Conservation (phyloP, 1,139 yeast genomes). For the Arxiozyma bovina region DNA sequence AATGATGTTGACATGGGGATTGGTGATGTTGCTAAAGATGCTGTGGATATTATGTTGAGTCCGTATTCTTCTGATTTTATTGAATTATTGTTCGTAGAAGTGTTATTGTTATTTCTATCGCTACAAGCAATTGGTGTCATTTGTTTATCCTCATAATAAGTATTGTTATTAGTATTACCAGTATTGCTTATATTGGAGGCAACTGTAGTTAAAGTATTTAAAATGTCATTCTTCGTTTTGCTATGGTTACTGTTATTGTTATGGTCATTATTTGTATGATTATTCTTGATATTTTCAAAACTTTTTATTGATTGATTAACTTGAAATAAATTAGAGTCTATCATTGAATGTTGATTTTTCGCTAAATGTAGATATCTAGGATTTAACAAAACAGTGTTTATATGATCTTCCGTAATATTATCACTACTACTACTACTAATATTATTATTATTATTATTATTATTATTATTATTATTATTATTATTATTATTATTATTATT, state of each 20-base stretch:
- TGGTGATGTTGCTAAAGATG: not conserved
- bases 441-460: no score
- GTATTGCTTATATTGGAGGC: not conserved
- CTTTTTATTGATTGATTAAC: not conserved
- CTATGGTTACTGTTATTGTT: not conserved
- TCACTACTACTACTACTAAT: no score
- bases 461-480: no score
- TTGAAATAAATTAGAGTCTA: not conserved
- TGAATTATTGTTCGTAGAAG: constrained; percentile 5
- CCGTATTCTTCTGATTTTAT: not conserved
- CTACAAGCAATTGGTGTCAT: not conserved
- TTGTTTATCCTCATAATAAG: no score
- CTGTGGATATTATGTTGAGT: not conserved
- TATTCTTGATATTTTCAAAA: not conserved
- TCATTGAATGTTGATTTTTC: not conserved
- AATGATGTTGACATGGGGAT: not conserved
- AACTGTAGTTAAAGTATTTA: not conserved
- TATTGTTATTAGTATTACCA: not conserved
- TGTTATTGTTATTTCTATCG: not conserved
- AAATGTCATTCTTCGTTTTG: not conserved
- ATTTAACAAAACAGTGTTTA: not conserved
- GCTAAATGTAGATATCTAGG: not conserved
- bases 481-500: no score
- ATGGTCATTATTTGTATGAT: not conserved
- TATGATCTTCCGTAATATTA: not conserved